These are phyloP conservation scores for Phallus indusiatus DNA, from an alignment of 768 basidiomycete species.

Conservation along the genomic window DNA sequence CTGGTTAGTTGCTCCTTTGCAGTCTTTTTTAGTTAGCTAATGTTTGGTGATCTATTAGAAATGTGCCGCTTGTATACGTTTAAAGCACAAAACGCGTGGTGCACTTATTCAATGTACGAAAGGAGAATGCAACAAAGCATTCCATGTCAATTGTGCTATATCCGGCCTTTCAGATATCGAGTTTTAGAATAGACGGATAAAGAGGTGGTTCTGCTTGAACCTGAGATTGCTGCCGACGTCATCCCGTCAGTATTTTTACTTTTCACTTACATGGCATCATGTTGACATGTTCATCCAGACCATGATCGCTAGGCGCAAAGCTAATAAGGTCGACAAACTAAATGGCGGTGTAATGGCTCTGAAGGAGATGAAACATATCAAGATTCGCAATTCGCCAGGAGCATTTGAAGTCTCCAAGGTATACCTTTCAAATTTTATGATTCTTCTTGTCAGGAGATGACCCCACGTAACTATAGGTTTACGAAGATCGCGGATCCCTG, in stretches of 20 bases:
- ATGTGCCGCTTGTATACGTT: constrained; percentile 78
- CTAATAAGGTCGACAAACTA: constrained; percentile 65
- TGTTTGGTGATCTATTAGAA: constrained; percentile 43
- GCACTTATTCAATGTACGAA: constrained; percentile 89
- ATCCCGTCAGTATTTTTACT: constrained; percentile 59
- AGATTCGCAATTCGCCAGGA: constrained; percentile 75
- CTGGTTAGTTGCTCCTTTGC: constrained; percentile 43
- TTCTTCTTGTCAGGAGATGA: no score
- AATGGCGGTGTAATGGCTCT: constrained; percentile 63
- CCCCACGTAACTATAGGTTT: no score
- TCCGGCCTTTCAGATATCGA: constrained; percentile 46
- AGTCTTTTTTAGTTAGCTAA: neutral
- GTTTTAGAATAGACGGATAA: constrained; percentile 65
- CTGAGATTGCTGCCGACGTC: constrained; percentile 66
- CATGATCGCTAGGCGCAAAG: no score
- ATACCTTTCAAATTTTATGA: neutral
- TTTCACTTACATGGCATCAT: neutral
- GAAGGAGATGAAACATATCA: constrained; percentile 64
- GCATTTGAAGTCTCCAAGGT: constrained; percentile 70
- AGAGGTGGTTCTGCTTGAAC: constrained; percentile 61
- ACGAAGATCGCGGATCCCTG: no score
- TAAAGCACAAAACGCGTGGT: constrained; percentile 54
- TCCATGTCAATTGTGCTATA: constrained; percentile 82
- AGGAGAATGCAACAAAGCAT: constrained; percentile 87
- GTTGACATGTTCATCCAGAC: no score